Base-by-base conservation (phyloP, 768 basidiomycete genomes). In the Phanerochaete sordida region DNA sequence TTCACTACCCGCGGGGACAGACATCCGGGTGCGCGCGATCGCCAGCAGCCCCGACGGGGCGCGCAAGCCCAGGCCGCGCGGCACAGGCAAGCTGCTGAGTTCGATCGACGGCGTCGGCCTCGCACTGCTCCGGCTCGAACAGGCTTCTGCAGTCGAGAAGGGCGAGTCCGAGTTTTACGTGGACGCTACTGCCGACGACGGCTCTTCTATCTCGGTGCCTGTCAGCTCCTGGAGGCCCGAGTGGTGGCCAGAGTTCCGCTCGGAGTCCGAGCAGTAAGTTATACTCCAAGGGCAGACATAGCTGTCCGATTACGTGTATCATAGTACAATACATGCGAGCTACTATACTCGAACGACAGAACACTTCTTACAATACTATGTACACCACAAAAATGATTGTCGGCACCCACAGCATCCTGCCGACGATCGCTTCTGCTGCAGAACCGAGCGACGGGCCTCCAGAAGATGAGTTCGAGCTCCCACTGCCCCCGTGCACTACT, bases 111-210 rank as follows among this genome's bases (percentile, higher is more conserved):
- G 85, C 1, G 74, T 90, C 19, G 95, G 92, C 0, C 78, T 97
- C 3, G 94, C 90, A 1, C 77, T 96, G 30, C 72, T 97, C 47
- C 82, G 94, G 2, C 73, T 93, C 9, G 93, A 95, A 68, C 88
- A 93, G 64, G 80, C 86, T 1, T 79, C 83, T 15, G 80, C 77
- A 15, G 77, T 75, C 2, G 76, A 81, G 60, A 74, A 72, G n/a
- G 85, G 84, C 7, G 75, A 77, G 49, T 62, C 82, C 16, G 70
- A 68, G 44, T 68, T 85, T 31, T 74, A 78, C 28, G 57, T 75
- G 37, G 72, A 62, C 58, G 55, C 52, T 50, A 59, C 37, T 39
- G 66, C 23, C 66, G 72, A 52, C 57, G 68, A 69, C 68, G n/a
- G 72, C 64, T 79, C 58, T 26, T n/a, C n/a, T n/a, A n/a, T n/a